These are phyloP conservation scores for Epichloe uncinata DNA, from an alignment of 2,329 filamentous ascomycete genomes.

Conservation along the genomic window DNA sequence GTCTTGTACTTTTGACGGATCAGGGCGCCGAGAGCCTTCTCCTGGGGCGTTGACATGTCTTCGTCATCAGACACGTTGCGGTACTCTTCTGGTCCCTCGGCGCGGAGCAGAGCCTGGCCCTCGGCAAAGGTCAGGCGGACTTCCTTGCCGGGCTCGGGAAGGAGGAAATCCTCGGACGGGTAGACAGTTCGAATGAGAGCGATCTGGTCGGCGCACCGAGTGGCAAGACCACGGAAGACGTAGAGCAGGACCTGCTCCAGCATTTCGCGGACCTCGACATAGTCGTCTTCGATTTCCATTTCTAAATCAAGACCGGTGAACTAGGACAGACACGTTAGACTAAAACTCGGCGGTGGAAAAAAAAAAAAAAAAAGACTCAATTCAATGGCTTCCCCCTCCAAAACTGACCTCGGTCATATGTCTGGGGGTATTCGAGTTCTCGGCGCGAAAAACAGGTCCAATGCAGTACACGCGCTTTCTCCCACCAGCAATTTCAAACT, in stretches of 20 bases:
- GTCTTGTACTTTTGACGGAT: slow-evolving; percentile 82
- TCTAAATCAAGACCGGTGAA: slow-evolving; percentile 83
- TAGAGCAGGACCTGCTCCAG: slow-evolving; percentile 62
- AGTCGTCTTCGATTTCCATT: slow-evolving; percentile 73
- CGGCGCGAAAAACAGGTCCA: too few relatives aligned
- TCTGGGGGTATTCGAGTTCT: slow-evolving; percentile 71
- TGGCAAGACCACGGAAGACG: slow-evolving; percentile 53
- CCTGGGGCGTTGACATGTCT: slow-evolving; percentile 68
- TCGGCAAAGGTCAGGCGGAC: slow-evolving; percentile 67
- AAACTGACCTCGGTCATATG: slow-evolving; percentile 60
- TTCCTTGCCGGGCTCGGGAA: slow-evolving; percentile 61
- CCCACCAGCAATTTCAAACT: slow-evolving; percentile 69
- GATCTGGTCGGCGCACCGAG: slow-evolving; percentile 54
- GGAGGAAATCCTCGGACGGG: slow-evolving; percentile 63
- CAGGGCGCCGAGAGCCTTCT: slow-evolving; percentile 78
- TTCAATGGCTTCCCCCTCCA: not conserved
- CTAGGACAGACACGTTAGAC: not conserved
- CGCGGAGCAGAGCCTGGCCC: slow-evolving; percentile 62
- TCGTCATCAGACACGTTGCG: slow-evolving; percentile 60
- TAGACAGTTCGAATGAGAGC: slow-evolving; percentile 61
- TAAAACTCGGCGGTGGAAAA: not conserved
- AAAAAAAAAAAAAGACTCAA: too few relatives aligned
- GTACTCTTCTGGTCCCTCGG: slow-evolving; percentile 56
- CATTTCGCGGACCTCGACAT: slow-evolving; percentile 59
- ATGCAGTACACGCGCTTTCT: slow-evolving; percentile 68